phyloP scores from a whole-genome alignment of 495 filamentous ascomycete genomes.

The Podospora pseudopauciseta region DNA sequence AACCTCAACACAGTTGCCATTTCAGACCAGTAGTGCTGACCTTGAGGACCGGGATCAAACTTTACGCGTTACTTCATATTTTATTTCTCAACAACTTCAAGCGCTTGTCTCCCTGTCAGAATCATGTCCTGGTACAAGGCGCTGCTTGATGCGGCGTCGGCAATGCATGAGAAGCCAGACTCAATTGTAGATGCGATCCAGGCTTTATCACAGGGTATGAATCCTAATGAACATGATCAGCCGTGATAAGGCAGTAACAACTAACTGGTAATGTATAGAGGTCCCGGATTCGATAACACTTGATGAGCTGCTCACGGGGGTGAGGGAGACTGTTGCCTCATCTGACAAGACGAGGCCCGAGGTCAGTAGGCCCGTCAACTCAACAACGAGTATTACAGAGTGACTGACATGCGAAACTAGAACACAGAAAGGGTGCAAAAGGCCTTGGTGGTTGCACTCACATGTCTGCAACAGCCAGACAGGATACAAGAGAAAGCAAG shows the following conservation, averaged over 20 bases:
- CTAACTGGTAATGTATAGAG: conserved; percentile 4
- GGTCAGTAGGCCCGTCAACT: background rate
- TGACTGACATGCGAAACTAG: background rate
- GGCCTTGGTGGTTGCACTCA: conserved; percentile 15
- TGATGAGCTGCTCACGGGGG: background rate
- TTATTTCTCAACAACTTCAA: background rate
- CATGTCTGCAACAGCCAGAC: conserved; percentile 14
- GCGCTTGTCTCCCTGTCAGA: background rate
- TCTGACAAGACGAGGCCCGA: background rate
- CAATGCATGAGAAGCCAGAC: background rate
- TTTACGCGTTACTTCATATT: background rate
- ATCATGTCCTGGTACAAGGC: conserved; percentile 18
- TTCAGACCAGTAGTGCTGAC: background rate
- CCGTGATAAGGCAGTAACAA: background rate
- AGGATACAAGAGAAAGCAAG: background rate
- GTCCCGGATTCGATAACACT: conserved; percentile 16
- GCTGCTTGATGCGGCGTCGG: conserved; percentile 3
- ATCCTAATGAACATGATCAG: background rate
- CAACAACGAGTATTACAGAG: background rate
- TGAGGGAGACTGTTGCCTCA: background rate
- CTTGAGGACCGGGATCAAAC: background rate
- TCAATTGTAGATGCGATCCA: conserved; percentile 7
- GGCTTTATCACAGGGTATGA: conserved; percentile 6
- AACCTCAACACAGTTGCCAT: background rate
- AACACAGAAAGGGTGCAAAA: background rate